These are phyloP conservation scores for Diversispora epigaea DNA, from an alignment of 192 early-diverging fungal genomes.

Conservation along the genomic window DNA sequence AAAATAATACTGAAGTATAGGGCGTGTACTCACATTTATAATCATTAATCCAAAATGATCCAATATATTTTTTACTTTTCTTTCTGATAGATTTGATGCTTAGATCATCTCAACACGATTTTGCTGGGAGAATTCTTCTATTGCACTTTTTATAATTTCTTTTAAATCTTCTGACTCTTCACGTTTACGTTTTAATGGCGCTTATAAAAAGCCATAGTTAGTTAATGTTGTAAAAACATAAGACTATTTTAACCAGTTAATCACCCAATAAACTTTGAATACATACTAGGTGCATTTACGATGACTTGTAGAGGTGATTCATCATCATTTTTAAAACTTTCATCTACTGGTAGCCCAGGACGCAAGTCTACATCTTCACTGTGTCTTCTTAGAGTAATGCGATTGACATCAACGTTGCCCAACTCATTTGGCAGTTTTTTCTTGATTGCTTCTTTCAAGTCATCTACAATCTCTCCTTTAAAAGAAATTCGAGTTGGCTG, in stretches of 20 bases:
- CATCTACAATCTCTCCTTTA: background rate
- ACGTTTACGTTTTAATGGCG: constrained; percentile 23
- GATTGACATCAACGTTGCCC: constrained; percentile 18
- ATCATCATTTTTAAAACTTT: background rate
- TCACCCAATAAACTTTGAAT: background rate
- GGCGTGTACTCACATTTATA: background rate
- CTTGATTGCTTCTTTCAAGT: constrained; percentile 15
- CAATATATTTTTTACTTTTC: constrained; percentile 1
- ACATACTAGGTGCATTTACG: constrained; percentile 19
- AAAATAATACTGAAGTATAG: constrained; percentile 12
- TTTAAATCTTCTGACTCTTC: constrained; percentile 9
- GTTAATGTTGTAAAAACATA: background rate
- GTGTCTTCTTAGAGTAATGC: constrained; percentile 4
- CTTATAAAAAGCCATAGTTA: constrained; percentile 11
- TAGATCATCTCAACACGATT: background rate
- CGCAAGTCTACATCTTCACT: background rate
- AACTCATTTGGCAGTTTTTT: background rate
- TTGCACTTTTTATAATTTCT: constrained; percentile 4
- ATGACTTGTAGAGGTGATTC: background rate
- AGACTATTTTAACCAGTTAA: no score
- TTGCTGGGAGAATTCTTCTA: constrained; percentile 22
- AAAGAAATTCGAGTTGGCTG: background rate
- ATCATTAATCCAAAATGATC: constrained; percentile 10
- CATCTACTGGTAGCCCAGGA: background rate
- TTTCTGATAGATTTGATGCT: constrained; percentile 9